Evolutionary conservation across 2,329 filamentous ascomycete species (phyloP), one percentile per base, ranked within the genome.

Genomic region (Fusarium sp.): DNA sequence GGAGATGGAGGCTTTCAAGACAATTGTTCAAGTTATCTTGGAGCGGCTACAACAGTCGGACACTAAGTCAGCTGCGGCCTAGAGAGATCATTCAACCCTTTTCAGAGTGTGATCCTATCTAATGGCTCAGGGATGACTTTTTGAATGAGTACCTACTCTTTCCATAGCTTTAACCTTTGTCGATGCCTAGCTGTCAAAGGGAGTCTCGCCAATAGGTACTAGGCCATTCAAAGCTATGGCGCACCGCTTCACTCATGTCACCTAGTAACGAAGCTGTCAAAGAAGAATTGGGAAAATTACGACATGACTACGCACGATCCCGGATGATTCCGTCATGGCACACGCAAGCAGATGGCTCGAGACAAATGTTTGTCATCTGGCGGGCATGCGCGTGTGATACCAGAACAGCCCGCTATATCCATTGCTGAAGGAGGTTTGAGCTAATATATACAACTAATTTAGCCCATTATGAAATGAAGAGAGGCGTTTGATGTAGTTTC

Each of bases 1-100:
- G 83, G 95, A 98, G 82, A 95, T 98, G 90, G 94, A 95, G 76
- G 93, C 92, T 0, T 91, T 98, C 73, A 89, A 88, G 74, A 87
- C 86, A 68, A 89, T 97, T 40, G 89, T 95, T 33, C 87, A 92
- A 61, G 88, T 92, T 46, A 87, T 95, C 20, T 68, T 79, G 8
- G 74, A 66, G 15, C 74, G 70, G 57, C 74, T 81, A 14, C 68
- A 71, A 46, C 53, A 69, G 17, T 56, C 70, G 2, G 71, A 66
- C 6, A 13, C 61, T 38, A 69, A 61, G 14, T 9, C 59, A 26
- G 34, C 51, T 20, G 15, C 50, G 3, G 61, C 50, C 14, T 67
- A 43, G 57, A n/a, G 46, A 11, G 33, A 24, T 20, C 20, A 33
- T 42, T 11, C 31, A 31, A 14, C 7, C 6, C 22, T 18, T 14